Evolutionary conservation across 2,329 filamentous ascomycete species (phyloP), one percentile per base, ranked within the genome.

Genomic region (Didymella arachidicola): DNA sequence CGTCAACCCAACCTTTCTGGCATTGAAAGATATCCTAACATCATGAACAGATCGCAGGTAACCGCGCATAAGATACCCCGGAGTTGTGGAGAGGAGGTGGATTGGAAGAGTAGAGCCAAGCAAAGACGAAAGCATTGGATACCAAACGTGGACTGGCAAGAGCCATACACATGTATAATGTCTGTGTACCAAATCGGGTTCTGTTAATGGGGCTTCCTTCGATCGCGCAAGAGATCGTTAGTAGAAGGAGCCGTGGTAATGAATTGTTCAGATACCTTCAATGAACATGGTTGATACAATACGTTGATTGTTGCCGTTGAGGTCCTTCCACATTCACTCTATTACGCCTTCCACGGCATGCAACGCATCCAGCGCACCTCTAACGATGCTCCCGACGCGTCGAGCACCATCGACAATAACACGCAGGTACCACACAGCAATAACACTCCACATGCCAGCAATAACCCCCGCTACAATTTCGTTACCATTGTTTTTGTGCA

Each of bases 241-340:
- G 60, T 59, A 63, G 54, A 66, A 66, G 69, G 63, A 62, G 70
- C 67, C 66, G 65, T 69, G 57, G 64, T 71, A 72, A 72, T 73
- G 70, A 68, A 63, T 65, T 66, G 64, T 65, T 66, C 66, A 66
- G 63, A 64, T 67, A 63, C 57, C 59, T 60, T 52, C 26, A 66
- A 68, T 60, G 60, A 64, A 62, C 59, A 62, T 54, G 49, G 39
- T 49, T 59, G 44, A 53, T 41, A 59, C 45, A 45, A 53, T 32
- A 54, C 27, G 50, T 54, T 54, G 50, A 54, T 54, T 42, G 41
- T 46, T 26, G 50, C 50, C 54, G 56, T 45, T 34, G 38, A 25
- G 36, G 36, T 29, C 16, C 19, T 30, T 51, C 6, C 14, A 22
- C 44, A 46, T 4, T n/a, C 14, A n/a, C 25, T 12, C 6, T 32